Evolutionary conservation across 306 rosid genomes (phyloP).

Genomic region (Vigna hirtella): DNA sequence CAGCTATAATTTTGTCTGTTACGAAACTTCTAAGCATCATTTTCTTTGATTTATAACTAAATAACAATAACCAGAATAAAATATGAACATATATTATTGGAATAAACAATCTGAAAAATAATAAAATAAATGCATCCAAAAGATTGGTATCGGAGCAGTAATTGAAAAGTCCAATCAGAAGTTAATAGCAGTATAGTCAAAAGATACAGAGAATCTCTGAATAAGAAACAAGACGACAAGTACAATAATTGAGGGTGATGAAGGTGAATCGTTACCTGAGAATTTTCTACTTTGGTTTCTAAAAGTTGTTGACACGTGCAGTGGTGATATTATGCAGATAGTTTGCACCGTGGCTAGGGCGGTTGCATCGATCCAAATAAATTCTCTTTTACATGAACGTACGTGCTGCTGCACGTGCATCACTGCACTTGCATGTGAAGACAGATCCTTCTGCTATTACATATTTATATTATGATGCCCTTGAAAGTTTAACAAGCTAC

Average conservation of each 20-base stretch:
- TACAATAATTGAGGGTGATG: slow-evolving; percentile 2
- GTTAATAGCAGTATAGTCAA: not conserved
- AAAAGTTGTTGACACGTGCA: not conserved
- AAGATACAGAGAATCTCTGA: slow-evolving; percentile 14
- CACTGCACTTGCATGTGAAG: slow-evolving; percentile 28
- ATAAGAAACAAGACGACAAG: not conserved
- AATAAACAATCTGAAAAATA: not conserved
- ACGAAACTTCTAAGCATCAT: not conserved
- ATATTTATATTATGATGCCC: not conserved
- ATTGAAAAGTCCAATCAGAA: not conserved
- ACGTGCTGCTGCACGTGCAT: not conserved
- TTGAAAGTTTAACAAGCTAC: not conserved
- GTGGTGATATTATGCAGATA: not conserved
- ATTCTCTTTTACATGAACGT: not conserved
- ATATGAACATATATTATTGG: not conserved
- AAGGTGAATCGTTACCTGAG: not conserved
- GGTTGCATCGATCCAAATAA: slow-evolving; percentile 1
- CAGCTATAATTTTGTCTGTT: not conserved
- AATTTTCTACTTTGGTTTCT: not conserved
- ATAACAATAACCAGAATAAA: not conserved
- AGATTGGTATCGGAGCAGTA: not conserved
- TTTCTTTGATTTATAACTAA: not conserved
- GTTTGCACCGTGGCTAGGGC: not conserved
- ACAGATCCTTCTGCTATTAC: not conserved
- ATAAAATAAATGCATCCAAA: not conserved